Base-by-base conservation (phyloP, 1,139 yeast species). In the Pichia sp. region DNA sequence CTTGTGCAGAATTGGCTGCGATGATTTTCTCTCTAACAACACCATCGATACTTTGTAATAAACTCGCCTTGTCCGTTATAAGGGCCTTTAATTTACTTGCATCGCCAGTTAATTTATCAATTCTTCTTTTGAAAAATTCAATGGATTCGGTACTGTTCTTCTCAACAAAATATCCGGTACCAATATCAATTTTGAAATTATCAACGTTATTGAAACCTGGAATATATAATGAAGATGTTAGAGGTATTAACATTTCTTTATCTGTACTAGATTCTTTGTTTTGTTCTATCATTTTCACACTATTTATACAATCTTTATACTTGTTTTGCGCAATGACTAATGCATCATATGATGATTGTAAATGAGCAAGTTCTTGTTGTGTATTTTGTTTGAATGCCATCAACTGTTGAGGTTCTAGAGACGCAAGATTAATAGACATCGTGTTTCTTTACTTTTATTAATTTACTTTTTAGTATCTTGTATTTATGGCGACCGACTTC, bases 101-200 rank as follows among this genome's bases (percentile, higher is more conserved):
- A 67, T 93, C 96, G 54, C 79, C 80, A 54, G 75, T 81, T 62
- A 95, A 72, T 59, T 90, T 91, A 30, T 73, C 73, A 50, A 90
- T 80, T 70, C 95, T 89, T 53, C 75, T 75, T 54, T 84, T 80
- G 67, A 89, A 93, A 62, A 90, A 95, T 52, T 70, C 70, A 59
- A 80, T 73, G 4, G 97, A 87, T 46, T 87, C 91, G 8, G 71
- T 73, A 0, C 81, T 79, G 53, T 70, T 70, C 70, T 93, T 95
- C 62, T 89, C 96, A 33, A 90, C 95, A 66, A 80, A 93, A 68
- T 93, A 93, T 2, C 98, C 98, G 0, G 99, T 93, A 36, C 99
- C 99, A 44, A 93, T 84, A 66, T 93, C 99, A 19, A 95, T 96
- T 70, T 93, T 75, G 62, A 85, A 93, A 53, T 77, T 81, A 57